Base-by-base conservation (phyloP, 1,284 basidiomycete genomes). In the Boletus sp. region DNA sequence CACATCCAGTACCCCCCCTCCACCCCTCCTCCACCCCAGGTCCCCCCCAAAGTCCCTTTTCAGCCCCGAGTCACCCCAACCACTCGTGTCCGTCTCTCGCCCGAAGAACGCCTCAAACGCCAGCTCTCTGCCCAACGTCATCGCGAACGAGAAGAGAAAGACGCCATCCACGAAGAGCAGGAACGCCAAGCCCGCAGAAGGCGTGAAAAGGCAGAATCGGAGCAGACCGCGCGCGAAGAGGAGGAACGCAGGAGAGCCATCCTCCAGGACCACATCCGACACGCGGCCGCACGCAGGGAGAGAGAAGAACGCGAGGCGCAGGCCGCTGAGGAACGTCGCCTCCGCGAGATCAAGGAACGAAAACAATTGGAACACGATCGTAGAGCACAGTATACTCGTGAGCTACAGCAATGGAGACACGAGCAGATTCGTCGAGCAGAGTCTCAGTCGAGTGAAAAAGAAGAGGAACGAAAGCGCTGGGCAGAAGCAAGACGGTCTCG, bases 341-440 rank as follows among this genome's bases (percentile, higher is more conserved):
- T 69, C 33, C 64, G 64, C 56, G 81, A 83, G 65, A 71, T 84
- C 21, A 82, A 80, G 65, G 80, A 83, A 63, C 80, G 79, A 60
- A 84, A 79, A 67, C 76, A 74, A 52, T 55, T 74, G 27, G 86
- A 84, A 17, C 78, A 81, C 58, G 81, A 84, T 66, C 78, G 81
- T 52, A 73, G 87, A 52, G 57, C 83, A 53, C 80, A 83, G 59
- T 81, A 87, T 63, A 81, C 86, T 61, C 76, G 76, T 47, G 80
- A 79, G 65, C 61, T 84, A 56, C 85, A 89, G 61, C 76, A 79
- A 52, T 87, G 86, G 85, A 75, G 85, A 43, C 68, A 71, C 30
- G 83, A 85, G 52, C 81, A 86, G 61, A 78, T 78, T n/a, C 73
- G 75, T 50, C 76, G 80, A 43, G 78, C 74, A 1, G 80, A 83